Conservation (phyloP, 306 rosid genomes). For the Hylodesmum podocarpum region DNA sequence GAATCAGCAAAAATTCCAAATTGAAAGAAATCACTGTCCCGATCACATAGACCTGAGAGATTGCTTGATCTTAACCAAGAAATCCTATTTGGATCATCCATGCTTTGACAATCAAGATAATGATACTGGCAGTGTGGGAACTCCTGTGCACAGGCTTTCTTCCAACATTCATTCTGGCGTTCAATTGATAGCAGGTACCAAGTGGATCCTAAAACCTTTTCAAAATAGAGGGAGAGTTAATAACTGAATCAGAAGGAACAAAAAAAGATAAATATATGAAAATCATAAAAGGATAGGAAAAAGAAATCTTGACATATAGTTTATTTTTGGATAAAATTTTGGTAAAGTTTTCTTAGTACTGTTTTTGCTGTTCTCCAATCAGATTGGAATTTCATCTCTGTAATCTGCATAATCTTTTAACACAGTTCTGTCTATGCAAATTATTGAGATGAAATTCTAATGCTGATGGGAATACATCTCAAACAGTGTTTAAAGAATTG, state of each 20-base stretch:
- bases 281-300: neutral
- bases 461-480: too few species aligned
- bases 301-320: neutral
- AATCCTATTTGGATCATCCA: conserved; percentile 33
- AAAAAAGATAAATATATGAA: neutral
- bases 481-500: too few species aligned
- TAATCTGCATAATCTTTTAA: too few species aligned
- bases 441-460: too few species aligned
- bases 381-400: too few species aligned
- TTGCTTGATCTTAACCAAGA: conserved; percentile 57
- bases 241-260: conserved; percentile 8
- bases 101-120: conserved; percentile 44
- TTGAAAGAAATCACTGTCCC: conserved; percentile 39
- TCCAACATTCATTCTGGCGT: conserved; percentile 68
- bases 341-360: too few species aligned
- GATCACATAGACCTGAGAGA: conserved; percentile 46
- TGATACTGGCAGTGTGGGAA: conserved; percentile 35
- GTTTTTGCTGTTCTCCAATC: too few species aligned
- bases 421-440: too few species aligned
- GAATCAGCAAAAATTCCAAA: conserved; percentile 60
- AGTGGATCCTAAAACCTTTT: conserved; percentile 57
- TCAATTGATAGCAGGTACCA: conserved; percentile 55
- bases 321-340: too few species aligned
- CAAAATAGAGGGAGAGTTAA: neutral
- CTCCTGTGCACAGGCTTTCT: conserved; percentile 45